Conservation (phyloP, 768 basidiomycete genomes). For the Wakefieldia striispora region DNA sequence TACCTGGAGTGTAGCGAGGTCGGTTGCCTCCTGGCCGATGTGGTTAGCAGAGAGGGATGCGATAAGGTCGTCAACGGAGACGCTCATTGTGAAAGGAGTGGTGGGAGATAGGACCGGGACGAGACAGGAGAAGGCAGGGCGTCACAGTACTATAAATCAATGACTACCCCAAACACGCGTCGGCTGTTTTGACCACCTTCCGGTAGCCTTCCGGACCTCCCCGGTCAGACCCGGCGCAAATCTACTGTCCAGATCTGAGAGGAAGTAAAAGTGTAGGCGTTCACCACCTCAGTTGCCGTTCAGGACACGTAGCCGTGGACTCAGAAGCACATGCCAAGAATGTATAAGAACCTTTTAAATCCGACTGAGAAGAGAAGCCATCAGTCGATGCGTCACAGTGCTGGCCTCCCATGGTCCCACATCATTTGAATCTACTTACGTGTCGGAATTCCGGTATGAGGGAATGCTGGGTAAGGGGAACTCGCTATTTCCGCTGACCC, state of each 20-base stretch:
- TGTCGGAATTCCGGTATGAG: too few species aligned
- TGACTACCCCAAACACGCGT: slow-evolving; percentile 25
- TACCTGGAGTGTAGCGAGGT: slow-evolving; percentile 49
- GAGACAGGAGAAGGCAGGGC: slow-evolving; percentile 13
- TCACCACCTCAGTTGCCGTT: slow-evolving; percentile 9
- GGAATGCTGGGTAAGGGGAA: too few species aligned
- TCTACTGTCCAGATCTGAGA: background rate
- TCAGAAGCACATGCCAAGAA: too few species aligned
- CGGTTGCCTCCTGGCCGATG: slow-evolving; percentile 53
- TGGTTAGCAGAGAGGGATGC: slow-evolving; percentile 45
- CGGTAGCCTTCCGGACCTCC: slow-evolving; percentile 7
- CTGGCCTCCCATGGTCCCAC: too few species aligned
- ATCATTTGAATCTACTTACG: too few species aligned
- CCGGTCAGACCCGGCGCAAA: slow-evolving; percentile 7
- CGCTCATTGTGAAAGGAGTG: slow-evolving; percentile 35
- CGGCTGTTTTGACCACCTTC: background rate
- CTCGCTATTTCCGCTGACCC: too few species aligned
- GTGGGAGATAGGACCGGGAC: background rate
- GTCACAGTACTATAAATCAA: slow-evolving; percentile 17
- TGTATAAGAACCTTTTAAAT: background rate
- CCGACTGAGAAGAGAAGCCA: background rate
- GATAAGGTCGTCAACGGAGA: slow-evolving; percentile 52
- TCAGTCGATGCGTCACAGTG: too few species aligned
- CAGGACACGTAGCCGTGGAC: too few species aligned
- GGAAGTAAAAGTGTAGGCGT: too few species aligned